Conservation (phyloP, 495 filamentous ascomycete genomes). For the Penicillium ochrochloron region DNA sequence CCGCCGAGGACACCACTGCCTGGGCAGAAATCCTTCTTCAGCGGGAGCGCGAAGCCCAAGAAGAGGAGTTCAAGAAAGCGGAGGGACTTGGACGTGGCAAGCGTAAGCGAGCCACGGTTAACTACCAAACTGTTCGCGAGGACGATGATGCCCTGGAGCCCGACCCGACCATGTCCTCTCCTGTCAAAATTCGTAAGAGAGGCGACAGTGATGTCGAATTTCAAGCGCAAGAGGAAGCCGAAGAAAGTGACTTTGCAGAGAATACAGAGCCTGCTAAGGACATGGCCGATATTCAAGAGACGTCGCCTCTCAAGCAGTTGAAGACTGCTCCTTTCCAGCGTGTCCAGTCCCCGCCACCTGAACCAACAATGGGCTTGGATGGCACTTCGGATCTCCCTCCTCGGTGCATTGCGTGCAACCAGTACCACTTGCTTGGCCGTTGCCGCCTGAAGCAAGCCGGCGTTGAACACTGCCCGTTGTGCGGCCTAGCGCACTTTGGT, state of each 20-base stretch:
- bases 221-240: slow-evolving; percentile 21
- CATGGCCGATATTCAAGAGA: slow-evolving; percentile 16
- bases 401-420: slow-evolving; percentile 60
- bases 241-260: slow-evolving; percentile 35
- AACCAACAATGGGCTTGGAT: slow-evolving; percentile 41
- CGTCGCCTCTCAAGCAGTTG: background rate
- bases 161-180: slow-evolving; percentile 25
- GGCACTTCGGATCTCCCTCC: slow-evolving; percentile 41
- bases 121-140: slow-evolving; percentile 37
- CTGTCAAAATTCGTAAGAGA: slow-evolving; percentile 32
- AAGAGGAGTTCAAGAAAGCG: slow-evolving; percentile 64
- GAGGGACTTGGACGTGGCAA: slow-evolving; percentile 84
- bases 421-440: slow-evolving; percentile 55
- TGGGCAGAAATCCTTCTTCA: slow-evolving; percentile 89
- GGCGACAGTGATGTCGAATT: slow-evolving; percentile 46
- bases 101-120: slow-evolving; percentile 56
- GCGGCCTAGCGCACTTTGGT: slow-evolving; percentile 69
- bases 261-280: slow-evolving; percentile 21
- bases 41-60: slow-evolving; percentile 74
- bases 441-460: slow-evolving; percentile 67
- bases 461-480: slow-evolving; percentile 66
- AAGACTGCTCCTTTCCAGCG: slow-evolving; percentile 44
- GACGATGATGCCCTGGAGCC: slow-evolving; percentile 22
- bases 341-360: slow-evolving; percentile 31
- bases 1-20: slow-evolving; percentile 59